phyloP scores from a whole-genome alignment of 495 filamentous ascomycete species.

The Massariosphaeria phaeospora region DNA sequence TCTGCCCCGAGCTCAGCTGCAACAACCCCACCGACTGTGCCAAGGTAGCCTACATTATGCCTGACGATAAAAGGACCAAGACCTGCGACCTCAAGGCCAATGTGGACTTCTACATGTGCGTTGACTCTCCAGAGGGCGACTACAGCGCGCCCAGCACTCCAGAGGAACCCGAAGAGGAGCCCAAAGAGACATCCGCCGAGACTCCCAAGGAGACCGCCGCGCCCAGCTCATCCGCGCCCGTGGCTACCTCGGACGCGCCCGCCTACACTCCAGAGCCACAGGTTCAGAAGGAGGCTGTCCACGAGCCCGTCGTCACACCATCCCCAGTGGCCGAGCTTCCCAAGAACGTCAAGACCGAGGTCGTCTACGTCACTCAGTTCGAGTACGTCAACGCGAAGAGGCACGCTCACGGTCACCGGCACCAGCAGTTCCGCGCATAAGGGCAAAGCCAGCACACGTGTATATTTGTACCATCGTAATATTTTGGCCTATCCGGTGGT shows the following conservation, averaged over 20 bases:
- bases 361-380: constrained; percentile 19
- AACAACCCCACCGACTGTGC: constrained; percentile 1
- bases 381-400: constrained; percentile 17
- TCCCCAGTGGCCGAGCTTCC: not conserved
- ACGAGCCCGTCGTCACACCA: constrained; percentile 16
- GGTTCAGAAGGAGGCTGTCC: too few species aligned
- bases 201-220: not conserved
- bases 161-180: not conserved
- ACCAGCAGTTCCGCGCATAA: constrained; percentile 28
- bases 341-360: constrained; percentile 17
- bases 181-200: not conserved
- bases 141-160: too few species aligned
- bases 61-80: constrained; percentile 25
- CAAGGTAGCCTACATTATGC: constrained; percentile 21
- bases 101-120: constrained; percentile 33
- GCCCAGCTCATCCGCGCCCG: constrained; percentile 1
- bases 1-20: constrained; percentile 31
- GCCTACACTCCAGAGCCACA: not conserved
- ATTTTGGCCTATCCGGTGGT: constrained; percentile 23
- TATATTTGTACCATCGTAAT: constrained; percentile 14
- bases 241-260: not conserved
- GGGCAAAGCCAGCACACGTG: constrained; percentile 2
- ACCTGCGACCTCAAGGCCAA: constrained; percentile 19
- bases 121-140: constrained; percentile 5
- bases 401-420: constrained; percentile 22